These are phyloP conservation scores for Euclidium syriacum DNA, from an alignment of 345 rosid species.

Conservation along the genomic window DNA sequence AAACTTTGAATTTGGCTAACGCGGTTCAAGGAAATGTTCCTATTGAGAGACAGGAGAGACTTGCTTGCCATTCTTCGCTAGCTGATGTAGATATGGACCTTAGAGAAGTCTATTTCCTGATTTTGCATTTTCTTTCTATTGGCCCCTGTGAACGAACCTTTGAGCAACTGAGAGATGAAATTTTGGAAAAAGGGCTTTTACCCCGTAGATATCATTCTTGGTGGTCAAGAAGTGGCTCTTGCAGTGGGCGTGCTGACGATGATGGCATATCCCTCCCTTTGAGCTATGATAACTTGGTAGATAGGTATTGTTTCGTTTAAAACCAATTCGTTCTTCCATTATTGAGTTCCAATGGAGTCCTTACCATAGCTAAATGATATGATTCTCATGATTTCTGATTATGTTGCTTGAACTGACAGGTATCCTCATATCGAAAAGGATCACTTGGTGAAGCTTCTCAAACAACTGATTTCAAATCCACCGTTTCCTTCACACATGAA, in stretches of 20 bases:
- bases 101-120: constrained; percentile 84
- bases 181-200: constrained; percentile 76
- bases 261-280: constrained; percentile 80
- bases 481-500: constrained; percentile 40
- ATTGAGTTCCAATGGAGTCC: constrained; percentile 1
- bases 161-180: constrained; percentile 56
- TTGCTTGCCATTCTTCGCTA: constrained; percentile 28
- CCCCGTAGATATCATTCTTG: constrained; percentile 96
- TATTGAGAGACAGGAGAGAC: constrained; percentile 43
- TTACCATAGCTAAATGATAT: not conserved
- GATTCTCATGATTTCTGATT: constrained; percentile 16
- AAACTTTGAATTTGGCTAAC: constrained; percentile 37
- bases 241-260: constrained; percentile 44
- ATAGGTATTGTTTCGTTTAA: constrained; percentile 46
- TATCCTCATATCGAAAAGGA: constrained; percentile 75
- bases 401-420: constrained; percentile 42
- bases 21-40: constrained; percentile 37
- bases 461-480: constrained; percentile 55
- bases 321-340: not conserved
- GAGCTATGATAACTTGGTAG: constrained; percentile 54
- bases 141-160: constrained; percentile 76
- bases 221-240: constrained; percentile 68
- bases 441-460: constrained; percentile 93
- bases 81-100: constrained; percentile 58
- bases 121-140: constrained; percentile 80